Conservation (phyloP, 495 filamentous ascomycete species). For the Penicillium odoratum region DNA sequence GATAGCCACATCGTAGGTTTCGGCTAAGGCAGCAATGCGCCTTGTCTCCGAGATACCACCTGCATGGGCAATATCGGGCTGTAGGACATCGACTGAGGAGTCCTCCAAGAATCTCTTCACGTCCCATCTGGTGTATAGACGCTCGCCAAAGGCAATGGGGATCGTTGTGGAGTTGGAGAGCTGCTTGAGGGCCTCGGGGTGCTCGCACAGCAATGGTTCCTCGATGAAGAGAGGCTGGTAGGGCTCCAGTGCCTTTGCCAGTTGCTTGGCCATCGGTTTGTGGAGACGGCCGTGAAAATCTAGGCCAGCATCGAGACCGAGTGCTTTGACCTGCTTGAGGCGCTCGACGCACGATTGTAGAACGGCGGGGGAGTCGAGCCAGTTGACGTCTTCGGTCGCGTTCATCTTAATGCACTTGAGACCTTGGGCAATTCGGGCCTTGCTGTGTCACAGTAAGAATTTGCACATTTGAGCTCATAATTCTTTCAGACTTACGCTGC, state of each 20-base stretch:
- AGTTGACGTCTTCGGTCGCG: conserved; percentile 75
- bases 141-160: conserved; percentile 77
- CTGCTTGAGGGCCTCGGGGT: conserved; percentile 68
- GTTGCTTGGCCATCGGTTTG: conserved; percentile 80
- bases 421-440: conserved; percentile 67
- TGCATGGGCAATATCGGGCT: conserved; percentile 75
- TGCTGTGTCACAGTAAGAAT: conserved; percentile 24
- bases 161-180: conserved; percentile 60
- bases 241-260: conserved; percentile 71
- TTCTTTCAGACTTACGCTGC: conserved; percentile 42
- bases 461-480: neutral
- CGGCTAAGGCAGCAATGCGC: conserved; percentile 70
- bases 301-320: conserved; percentile 71
- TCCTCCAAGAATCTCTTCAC: conserved; percentile 72
- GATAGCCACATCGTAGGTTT: conserved; percentile 76
- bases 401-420: conserved; percentile 83
- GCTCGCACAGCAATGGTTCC: conserved; percentile 73
- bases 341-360: conserved; percentile 67
- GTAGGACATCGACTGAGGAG: conserved; percentile 69
- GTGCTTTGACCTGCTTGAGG: conserved; percentile 65
- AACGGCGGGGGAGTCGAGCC: conserved; percentile 71
- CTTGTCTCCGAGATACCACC: conserved; percentile 77
- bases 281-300: conserved; percentile 83
- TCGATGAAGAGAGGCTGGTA: conserved; percentile 76
- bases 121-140: conserved; percentile 75